Percentiles rank a stretch among this genome's conserved stretches.
These are phyloP conservation scores for Epichloe elymi DNA, from an alignment of 2,329 filamentous ascomycete species.

Conservation along the genomic window DNA sequence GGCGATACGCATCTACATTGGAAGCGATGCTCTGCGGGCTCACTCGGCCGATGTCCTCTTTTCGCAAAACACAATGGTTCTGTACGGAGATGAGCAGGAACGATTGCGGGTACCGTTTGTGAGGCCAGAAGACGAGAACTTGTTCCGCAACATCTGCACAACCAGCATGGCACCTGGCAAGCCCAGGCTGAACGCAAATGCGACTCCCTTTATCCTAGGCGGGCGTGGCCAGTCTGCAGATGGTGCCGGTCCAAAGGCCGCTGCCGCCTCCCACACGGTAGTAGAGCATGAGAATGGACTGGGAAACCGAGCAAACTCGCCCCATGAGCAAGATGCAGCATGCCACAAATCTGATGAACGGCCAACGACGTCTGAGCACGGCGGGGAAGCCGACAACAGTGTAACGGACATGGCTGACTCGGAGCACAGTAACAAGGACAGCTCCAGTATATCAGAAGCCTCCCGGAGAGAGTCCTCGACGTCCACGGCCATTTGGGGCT, in stretches of 20 bases:
- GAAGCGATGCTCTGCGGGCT: slow-evolving; percentile 72
- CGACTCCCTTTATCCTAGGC: slow-evolving; percentile 27
- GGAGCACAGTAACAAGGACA: slow-evolving; percentile 16
- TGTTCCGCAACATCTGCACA: slow-evolving; percentile 67
- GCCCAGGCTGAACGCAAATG: slow-evolving; percentile 44
- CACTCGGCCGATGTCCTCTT: slow-evolving; percentile 87
- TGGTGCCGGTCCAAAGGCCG: background rate
- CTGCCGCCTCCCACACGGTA: slow-evolving; percentile 5
- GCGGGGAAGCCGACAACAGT: slow-evolving; percentile 29
- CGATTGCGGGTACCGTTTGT: slow-evolving; percentile 87
- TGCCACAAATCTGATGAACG: slow-evolving; percentile 20
- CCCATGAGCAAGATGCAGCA: slow-evolving; percentile 22
- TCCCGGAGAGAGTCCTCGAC: slow-evolving; percentile 34
- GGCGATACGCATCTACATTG: slow-evolving; percentile 73
- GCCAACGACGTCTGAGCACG: slow-evolving; percentile 29
- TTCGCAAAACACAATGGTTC: slow-evolving; percentile 77
- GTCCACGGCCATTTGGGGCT: slow-evolving; percentile 51
- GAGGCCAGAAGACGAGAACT: slow-evolving; percentile 71
- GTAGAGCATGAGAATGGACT: slow-evolving; percentile 12
- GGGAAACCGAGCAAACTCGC: slow-evolving; percentile 20
- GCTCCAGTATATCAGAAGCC: slow-evolving; percentile 15
- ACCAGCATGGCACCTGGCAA: slow-evolving; percentile 40
- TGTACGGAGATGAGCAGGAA: slow-evolving; percentile 76
- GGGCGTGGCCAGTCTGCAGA: slow-evolving; percentile 18
- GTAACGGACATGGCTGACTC: slow-evolving; percentile 11